A percentile compares a stretch with the other conserved stretches of the same genome.
These are phyloP conservation scores for Prillingera fragicola DNA, from an alignment of 1,284 basidiomycete genomes.

Conservation along the genomic window DNA sequence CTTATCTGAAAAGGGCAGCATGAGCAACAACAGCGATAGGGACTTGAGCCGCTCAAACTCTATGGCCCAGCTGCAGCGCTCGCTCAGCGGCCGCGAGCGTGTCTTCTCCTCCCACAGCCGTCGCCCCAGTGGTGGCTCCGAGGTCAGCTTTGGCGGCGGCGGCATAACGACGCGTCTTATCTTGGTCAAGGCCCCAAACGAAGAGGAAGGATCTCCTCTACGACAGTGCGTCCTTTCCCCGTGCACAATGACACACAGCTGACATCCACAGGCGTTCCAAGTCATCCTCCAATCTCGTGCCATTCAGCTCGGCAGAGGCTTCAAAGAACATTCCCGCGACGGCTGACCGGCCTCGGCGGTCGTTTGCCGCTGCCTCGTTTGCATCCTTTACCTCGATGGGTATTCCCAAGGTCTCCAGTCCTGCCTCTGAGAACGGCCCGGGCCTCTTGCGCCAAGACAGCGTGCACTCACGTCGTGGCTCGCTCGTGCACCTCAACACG, in stretches of 20 bases:
- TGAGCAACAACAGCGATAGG: neutral
- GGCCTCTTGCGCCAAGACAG: neutral
- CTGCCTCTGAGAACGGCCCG: conserved; percentile 1
- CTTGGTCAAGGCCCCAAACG: conserved; percentile 42
- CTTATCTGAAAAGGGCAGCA: conserved; percentile 2
- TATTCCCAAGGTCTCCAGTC: conserved; percentile 3
- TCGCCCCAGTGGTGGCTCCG: neutral
- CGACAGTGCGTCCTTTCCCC: conserved; percentile 18
- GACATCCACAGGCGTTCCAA: conserved; percentile 24
- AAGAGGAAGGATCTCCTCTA: conserved; percentile 12
- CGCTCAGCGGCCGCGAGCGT: conserved; percentile 12
- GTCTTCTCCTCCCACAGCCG: conserved; percentile 2
- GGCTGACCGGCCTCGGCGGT: conserved; percentile 31
- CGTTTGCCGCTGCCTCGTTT: conserved; percentile 37
- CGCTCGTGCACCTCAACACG: neutral
- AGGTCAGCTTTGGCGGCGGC: neutral
- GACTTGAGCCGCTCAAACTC: conserved; percentile 1
- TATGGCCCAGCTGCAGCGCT: conserved; percentile 1
- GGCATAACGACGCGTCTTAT: conserved; percentile 32
- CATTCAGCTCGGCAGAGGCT: too few species aligned
- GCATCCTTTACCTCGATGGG: conserved; percentile 21
- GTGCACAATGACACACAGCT: conserved; percentile 3
- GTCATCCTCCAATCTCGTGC: conserved; percentile 32
- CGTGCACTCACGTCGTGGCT: neutral
- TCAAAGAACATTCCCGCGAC: conserved; percentile 26